Evolutionary conservation across 106 monocot species (phyloP).

Genomic region (Allium cepa): DNA sequence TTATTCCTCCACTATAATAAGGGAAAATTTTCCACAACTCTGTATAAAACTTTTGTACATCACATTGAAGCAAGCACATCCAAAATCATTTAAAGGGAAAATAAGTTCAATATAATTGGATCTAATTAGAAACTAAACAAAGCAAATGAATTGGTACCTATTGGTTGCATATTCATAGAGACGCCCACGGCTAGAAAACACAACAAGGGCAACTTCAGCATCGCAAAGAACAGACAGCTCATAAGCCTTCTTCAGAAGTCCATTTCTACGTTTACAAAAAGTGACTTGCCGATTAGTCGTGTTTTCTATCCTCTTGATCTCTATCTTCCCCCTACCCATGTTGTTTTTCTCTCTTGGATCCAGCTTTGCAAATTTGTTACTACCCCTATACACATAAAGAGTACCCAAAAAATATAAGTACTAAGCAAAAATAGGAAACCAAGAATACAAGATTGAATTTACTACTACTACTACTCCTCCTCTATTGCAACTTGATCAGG

Average conservation of each 20-base stretch:
- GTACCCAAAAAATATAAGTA: too few relatives aligned
- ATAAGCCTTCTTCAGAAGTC: conserved; percentile 5
- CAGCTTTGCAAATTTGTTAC: background rate
- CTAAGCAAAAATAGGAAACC: too few relatives aligned
- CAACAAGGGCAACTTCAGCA: conserved; percentile 5
- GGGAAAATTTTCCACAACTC: too few relatives aligned
- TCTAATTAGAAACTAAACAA: background rate
- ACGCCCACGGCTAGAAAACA: conserved; percentile 4
- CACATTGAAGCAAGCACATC: too few relatives aligned
- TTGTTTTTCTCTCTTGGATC: background rate
- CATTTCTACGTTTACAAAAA: conserved; percentile 2
- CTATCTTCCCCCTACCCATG: conserved; percentile 7
- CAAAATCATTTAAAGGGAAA: too few relatives aligned
- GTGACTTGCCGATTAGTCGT: conserved; percentile 7
- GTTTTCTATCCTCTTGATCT: conserved; percentile 10
- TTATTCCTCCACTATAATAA: too few relatives aligned
- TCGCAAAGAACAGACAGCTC: conserved; percentile 3
- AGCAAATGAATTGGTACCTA: background rate
- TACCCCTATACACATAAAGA: too few relatives aligned
- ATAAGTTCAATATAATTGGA: background rate
- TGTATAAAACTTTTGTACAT: too few relatives aligned
- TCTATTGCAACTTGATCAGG: too few relatives aligned
- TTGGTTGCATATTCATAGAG: conserved; percentile 6
- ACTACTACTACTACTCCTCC: too few relatives aligned
- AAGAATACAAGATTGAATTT: too few relatives aligned